A percentile compares a stretch with the other conserved stretches of the same genome.
These are phyloP conservation scores for Lentinula edodes DNA, from an alignment of 768 basidiomycete genomes.

Conservation along the genomic window DNA sequence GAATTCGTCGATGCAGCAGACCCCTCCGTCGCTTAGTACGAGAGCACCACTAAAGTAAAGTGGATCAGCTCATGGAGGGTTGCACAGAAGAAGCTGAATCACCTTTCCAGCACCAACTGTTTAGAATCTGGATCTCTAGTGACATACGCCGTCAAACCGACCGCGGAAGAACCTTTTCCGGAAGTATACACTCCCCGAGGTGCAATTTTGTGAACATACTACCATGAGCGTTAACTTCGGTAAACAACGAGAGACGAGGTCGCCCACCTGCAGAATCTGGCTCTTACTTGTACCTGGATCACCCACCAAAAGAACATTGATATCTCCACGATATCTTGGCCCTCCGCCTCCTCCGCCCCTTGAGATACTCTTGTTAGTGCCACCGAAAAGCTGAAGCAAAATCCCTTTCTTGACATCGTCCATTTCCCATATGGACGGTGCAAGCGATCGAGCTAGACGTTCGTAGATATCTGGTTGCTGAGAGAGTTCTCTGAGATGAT, in stretches of 20 bases:
- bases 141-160: slow-evolving; percentile 97
- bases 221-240: slow-evolving; percentile 1
- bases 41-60: slow-evolving; percentile 63
- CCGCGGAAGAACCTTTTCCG: slow-evolving; percentile 97
- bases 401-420: slow-evolving; percentile 99
- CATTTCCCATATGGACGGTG: slow-evolving; percentile 96
- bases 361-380: slow-evolving; percentile 93
- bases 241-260: neutral
- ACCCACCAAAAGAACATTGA: slow-evolving; percentile 95
- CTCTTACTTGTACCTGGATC: slow-evolving; percentile 97
- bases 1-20: slow-evolving; percentile 98
- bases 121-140: slow-evolving; percentile 98
- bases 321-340: slow-evolving; percentile 94
- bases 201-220: slow-evolving; percentile 99
- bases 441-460: slow-evolving; percentile 75
- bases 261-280: slow-evolving; percentile 79
- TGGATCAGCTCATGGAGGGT: neutral
- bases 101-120: slow-evolving; percentile 96
- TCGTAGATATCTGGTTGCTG: slow-evolving; percentile 80
- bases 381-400: slow-evolving; percentile 91
- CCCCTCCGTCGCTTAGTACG: slow-evolving; percentile 92
- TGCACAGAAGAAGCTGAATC: slow-evolving; percentile 9
- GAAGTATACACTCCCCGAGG: slow-evolving; percentile 97
- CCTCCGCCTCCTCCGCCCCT: slow-evolving; percentile 94
- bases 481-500: slow-evolving; percentile 69